Evolutionary conservation across 495 filamentous ascomycete species (phyloP), one percentile per base, ranked within the genome.

Genomic region (Schizothecium vesticola): DNA sequence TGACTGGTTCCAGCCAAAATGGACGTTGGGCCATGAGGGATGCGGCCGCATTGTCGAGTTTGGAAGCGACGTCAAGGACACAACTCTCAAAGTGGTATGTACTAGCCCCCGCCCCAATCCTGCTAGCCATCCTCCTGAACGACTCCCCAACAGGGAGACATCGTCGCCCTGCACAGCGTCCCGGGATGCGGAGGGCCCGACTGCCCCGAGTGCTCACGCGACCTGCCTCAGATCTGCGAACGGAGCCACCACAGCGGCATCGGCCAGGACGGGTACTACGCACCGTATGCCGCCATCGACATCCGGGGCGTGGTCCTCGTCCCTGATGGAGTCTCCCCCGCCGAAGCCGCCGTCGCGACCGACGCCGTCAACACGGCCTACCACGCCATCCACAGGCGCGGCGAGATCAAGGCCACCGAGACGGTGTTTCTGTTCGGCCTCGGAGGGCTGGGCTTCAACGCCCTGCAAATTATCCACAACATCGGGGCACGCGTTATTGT

Each of bases 361-460:
- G 92, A 94, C 73, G 91, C 90, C 69, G 91, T 88, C n/a, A 86
- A 90, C 29, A 92, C 90, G 19, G 87, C 86, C 0, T 95, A 86
- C 78, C 86, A 92, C 71, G 91, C 93, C 73, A 90, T 92, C 76
- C 89, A 87, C 12, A 29, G 59, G 9, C 66, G 69, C 11, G 86
- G 86, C 13, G 81, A 87, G 68, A 81, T 87, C 0, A 92, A 91
- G 0, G 76, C 77, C 8, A 80, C 84, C 1, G 84, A 86, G 59
- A 70, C 68, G 8, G 64, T 70, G 24, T 70, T 70, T 22, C 26
- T 70, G 22, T 70, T 70, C 28, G 68, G 68, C 3, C 68, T 70
- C 9, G 68, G 68, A 12, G 68, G 68, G 1, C 19, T 70, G 23
- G 68, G 68, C 0, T 70, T 66, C 59, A 70, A 70, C 33, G 68